Conservation (phyloP, 2,329 filamentous ascomycete species). For the Fusarium foetens region DNA sequence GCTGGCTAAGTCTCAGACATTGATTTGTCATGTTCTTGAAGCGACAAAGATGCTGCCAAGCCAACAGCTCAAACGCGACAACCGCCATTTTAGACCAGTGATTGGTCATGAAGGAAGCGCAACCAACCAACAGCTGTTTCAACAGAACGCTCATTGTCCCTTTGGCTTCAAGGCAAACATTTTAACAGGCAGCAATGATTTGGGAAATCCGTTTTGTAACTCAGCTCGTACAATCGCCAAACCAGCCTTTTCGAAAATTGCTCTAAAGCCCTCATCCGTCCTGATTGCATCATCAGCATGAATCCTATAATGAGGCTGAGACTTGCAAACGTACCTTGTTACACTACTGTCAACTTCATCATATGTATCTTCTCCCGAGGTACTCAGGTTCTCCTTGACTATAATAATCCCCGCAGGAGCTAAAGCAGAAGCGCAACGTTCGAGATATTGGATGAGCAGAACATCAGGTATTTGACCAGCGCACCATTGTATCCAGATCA, state of each 20-base stretch:
- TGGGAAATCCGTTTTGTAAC: not conserved
- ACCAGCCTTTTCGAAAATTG: not conserved
- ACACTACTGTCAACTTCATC: not conserved
- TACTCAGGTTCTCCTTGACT: not conserved
- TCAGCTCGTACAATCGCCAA: not conserved
- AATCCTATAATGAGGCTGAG: fast-evolving
- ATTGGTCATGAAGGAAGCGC: not conserved
- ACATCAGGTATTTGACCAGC: fast-evolving
- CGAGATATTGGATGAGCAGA: not conserved
- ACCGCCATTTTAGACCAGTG: fast-evolving
- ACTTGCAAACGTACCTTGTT: not conserved
- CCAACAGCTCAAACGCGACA: not conserved
- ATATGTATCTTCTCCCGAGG: not conserved
- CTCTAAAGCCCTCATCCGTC: not conserved
- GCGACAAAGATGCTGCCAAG: not conserved
- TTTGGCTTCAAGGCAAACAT: not conserved
- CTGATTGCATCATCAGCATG: not conserved
- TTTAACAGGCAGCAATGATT: not conserved
- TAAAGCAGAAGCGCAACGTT: not conserved
- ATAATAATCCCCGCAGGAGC: not conserved
- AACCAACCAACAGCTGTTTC: not conserved
- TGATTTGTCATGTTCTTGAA: not conserved
- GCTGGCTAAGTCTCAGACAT: not conserved
- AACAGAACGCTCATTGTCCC: not conserved
- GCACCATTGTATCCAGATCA: not conserved